Evolutionary conservation across 768 basidiomycete species (phyloP), one percentile per base, ranked within the genome.

Genomic region (Lactarius hengduanensis): DNA sequence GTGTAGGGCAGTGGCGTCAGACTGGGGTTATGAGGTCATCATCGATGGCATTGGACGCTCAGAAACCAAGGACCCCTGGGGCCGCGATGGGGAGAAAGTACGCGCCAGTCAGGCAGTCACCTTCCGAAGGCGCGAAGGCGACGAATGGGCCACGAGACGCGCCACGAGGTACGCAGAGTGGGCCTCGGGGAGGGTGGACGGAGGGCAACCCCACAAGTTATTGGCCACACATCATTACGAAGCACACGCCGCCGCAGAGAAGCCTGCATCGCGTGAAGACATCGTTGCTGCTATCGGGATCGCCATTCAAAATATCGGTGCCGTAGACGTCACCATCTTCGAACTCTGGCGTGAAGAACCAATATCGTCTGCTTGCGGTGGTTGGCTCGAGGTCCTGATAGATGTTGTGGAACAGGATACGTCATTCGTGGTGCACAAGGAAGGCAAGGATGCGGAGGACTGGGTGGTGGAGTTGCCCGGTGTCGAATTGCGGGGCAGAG

Each of bases 21-120:
- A 84, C 57, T 94, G 90, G 89, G 91, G 90, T 0, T 94, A 94
- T 69, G 78, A 78, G 1, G 86, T 92, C 11, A 79, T 85, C 32
- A 73, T 84, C 13, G 77, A 81, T 5, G 83, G 83, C 4, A 79
- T 94, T 22, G 92, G 92, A 0, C 78, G 76, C 4, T 76, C 89
- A 4, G 60, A 77, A 28, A 84, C 90, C 60, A 72, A 74, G 10
- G 93, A 94, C 73, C 82, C 83, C 30, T 93, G 88, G 86, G 87
- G 82, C n/a, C 78, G 92, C 43, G 89, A 91, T 67, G 80, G 79
- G 7, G 78, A 80, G 50, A 77, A 88, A 3, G 86, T 87, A 1
- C 87, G 84, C 20, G 92, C 92, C 13, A 84, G 82, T 18, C 86
- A 86, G 38, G 86, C 86, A 0, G 92, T 88, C 2, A 74, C 78